Conservation (phyloP, 2,329 filamentous ascomycete species). For the Reticulascus tulasneorum region DNA sequence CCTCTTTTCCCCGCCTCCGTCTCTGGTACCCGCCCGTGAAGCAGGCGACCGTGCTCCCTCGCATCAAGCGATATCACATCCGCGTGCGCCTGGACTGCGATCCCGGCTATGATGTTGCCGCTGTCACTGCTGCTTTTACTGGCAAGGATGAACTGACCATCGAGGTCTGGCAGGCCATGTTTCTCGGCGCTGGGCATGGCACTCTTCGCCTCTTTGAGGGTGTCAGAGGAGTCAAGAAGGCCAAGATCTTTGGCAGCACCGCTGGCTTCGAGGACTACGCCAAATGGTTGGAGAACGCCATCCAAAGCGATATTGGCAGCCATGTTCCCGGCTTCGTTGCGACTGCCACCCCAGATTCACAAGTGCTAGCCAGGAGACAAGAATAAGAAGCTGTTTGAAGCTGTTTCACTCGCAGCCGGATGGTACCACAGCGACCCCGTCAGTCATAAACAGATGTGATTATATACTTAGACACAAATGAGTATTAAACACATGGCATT, state of each 20-base stretch:
- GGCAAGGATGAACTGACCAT: slow-evolving; percentile 35
- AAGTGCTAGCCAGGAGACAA: no score
- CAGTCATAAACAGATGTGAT: no score
- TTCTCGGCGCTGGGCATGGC: slow-evolving; percentile 31
- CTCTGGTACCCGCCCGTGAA: slow-evolving; percentile 26
- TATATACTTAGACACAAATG: no score
- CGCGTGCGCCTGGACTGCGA: slow-evolving; percentile 37
- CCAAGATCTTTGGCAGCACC: slow-evolving; percentile 31
- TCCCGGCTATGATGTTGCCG: slow-evolving; percentile 24
- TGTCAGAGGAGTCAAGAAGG: slow-evolving; percentile 34
- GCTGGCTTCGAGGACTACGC: slow-evolving; percentile 39
- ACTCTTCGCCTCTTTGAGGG: slow-evolving; percentile 38
- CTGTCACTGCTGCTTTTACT: slow-evolving; percentile 29
- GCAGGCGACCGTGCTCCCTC: slow-evolving; percentile 22
- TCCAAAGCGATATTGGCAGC: slow-evolving; percentile 23
- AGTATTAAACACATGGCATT: no score
- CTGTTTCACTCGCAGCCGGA: no score
- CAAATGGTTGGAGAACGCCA: slow-evolving; percentile 32
- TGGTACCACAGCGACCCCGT: no score
- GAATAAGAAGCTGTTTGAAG: no score
- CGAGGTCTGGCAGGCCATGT: slow-evolving; percentile 33
- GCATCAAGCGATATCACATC: slow-evolving; percentile 35
- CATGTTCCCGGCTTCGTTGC: no score
- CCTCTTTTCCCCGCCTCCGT: slow-evolving; percentile 35
- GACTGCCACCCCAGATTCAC: no score